Evolutionary conservation across 129 eudicot genomes (phyloP), one percentile per base, ranked within the genome.

Genomic region (Arctium minus): DNA sequence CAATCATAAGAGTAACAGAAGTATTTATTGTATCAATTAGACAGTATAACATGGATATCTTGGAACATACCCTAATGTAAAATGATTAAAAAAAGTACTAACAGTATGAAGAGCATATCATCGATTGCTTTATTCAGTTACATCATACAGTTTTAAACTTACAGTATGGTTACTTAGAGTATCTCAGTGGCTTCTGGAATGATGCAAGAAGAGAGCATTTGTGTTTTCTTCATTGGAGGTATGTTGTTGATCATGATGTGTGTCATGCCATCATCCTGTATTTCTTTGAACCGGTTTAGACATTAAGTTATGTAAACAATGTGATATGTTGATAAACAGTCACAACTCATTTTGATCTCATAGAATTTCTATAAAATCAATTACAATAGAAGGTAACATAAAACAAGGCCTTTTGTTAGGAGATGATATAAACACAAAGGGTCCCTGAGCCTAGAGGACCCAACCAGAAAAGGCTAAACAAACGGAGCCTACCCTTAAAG

Each of bases 31-130:
- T 30, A 74, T 8, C 37, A 27, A 11, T 32, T 35, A 65, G 22
- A 64, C 74, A 74, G 2, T 32, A 42, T 64, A 71, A 22, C 33
- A 48, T 80, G 53, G 22, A 33, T 33, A 33, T 35, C 72, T 72
- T 72, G 29, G 18, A 33, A 8, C 78, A 80, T 50, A 72, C 38
- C 15, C 56, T 74, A 22, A 37, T 80, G 79, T 35, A 35, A 80
- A 18, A 53, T 10, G 30, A 53, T 22, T 68, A 40, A 46, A 36
- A 60, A 1, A 7, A 3, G 72, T 64, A 36, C 53, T 56, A 38
- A 50, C 17, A 50, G 18, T 15, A 50, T 50, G 64, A 50, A 50
- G 18, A 50, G 64, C 64, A 3, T 15, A 50, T 50, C 64, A 15
- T 53, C 8, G 2, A 27, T 64, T 27, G 30, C 32, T 64, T 27